Base-by-base conservation (phyloP, 1,139 yeast species). In the Candida sp. region DNA sequence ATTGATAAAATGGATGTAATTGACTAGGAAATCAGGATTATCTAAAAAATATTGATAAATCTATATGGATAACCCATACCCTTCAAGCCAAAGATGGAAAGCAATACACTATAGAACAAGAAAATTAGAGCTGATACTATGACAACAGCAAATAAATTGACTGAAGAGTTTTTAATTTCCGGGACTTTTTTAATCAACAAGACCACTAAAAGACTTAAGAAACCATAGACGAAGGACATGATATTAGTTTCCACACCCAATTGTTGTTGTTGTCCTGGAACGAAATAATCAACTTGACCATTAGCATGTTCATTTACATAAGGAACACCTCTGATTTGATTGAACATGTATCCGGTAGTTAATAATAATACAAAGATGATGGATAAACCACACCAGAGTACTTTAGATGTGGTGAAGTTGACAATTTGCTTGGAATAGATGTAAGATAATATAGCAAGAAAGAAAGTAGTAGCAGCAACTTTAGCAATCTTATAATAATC, bases 271-370 rank as follows among this genome's bases (percentile, higher is more conserved):
- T 87, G 90, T 29, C 87, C 82, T 5, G 76, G 74, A 7, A 70
- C 56, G 56, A 91, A 80, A 60, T 88, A 90, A 36, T 77, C 75
- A 3, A 77, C 72, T 3, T 65, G 64, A 25, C 91, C 93, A 40
- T 77, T 67, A 6, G 70, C 72, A 43, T 73, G 75, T 39, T 76
- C 77, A 47, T 81, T 82, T 33, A 85, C 73, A 56, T 82, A 86
- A 19, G 89, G 96, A 6, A 84, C 76, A 36, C 78, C 78, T 61
- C 98, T 81, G 50, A 93, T 93, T 54, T 81, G 80, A 62, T 89
- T 90, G 76, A 82, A 93, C 99, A 93, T 93, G 66, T 90, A 87
- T 12, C 99, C 99, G 9, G 95, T 75, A 42, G 81, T 83, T 70
- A 91, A 87, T 55, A 90, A 68, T 49, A 91, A 71, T 23, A 88